These are phyloP conservation scores for Fragosphaeria purpurea DNA, from an alignment of 2,329 filamentous ascomycete genomes.

Conservation along the genomic window DNA sequence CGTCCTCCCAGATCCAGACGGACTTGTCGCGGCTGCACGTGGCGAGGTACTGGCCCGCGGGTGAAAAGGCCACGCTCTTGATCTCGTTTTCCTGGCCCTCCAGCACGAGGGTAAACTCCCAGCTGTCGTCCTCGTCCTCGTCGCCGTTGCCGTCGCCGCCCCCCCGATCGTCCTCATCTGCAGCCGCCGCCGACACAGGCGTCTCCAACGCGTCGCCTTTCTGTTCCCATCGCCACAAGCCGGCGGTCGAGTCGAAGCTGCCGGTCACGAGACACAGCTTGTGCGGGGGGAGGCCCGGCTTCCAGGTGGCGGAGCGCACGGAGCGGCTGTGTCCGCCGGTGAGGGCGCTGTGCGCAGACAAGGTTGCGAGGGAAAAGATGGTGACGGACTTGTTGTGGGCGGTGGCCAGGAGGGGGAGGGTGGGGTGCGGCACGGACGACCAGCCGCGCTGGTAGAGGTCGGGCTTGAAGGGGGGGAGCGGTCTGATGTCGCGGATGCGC, in stretches of 20 bases:
- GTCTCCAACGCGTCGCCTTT: conserved; percentile 31
- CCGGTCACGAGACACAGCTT: conserved; percentile 79
- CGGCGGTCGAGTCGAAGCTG: conserved; percentile 87
- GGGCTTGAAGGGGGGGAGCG: conserved; percentile 42
- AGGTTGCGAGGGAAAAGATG: conserved; percentile 76
- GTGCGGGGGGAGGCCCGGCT: conserved; percentile 52
- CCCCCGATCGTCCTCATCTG: conserved; percentile 12
- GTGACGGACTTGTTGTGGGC: conserved; percentile 80
- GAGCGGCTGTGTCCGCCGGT: conserved; percentile 84
- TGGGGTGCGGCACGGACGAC: conserved; percentile 76
- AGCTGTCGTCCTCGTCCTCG: conserved; percentile 60
- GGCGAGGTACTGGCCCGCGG: conserved; percentile 68
- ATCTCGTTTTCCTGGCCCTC: conserved; percentile 95
- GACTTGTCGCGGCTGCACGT: conserved; percentile 89
- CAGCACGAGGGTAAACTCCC: conserved; percentile 83
- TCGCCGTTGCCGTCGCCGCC: conserved; percentile 20
- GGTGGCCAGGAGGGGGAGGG: conserved; percentile 78
- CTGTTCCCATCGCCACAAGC: conserved; percentile 63
- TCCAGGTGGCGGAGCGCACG: conserved; percentile 81
- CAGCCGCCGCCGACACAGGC: conserved; percentile 23
- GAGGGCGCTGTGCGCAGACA: conserved; percentile 68
- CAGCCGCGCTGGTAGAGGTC: conserved; percentile 66
- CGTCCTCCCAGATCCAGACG: conserved; percentile 98
- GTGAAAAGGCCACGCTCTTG: conserved; percentile 66
- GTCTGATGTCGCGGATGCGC: conserved; percentile 21